Conservation (phyloP, 495 filamentous ascomycete species). For the Friedmanniomyces simplex region DNA sequence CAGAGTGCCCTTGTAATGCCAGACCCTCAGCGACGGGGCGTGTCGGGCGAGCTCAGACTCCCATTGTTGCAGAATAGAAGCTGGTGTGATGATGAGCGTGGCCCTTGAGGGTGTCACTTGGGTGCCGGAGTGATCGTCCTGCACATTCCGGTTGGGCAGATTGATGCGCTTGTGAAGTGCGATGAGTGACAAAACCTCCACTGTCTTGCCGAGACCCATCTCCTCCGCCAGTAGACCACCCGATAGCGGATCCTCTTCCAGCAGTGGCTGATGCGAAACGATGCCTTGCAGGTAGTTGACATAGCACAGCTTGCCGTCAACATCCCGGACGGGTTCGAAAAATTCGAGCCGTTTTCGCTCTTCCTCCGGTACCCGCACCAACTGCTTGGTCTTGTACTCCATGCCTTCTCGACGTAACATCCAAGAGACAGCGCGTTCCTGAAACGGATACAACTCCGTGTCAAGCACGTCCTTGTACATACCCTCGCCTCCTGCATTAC, state of each 20-base stretch:
- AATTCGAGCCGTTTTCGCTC: conserved; percentile 25
- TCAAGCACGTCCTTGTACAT: conserved; percentile 34
- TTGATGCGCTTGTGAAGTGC: conserved; percentile 41
- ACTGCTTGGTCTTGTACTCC: conserved; percentile 1
- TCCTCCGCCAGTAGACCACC: conserved; percentile 80
- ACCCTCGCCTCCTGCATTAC: conserved; percentile 32
- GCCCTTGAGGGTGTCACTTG: conserved; percentile 43
- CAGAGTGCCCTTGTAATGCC: conserved; percentile 34
- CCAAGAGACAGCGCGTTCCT: conserved; percentile 62
- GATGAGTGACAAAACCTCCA: conserved; percentile 75
- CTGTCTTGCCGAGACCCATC: conserved; percentile 93
- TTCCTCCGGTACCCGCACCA: neutral
- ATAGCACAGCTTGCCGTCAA: conserved; percentile 42
- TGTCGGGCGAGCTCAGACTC: conserved; percentile 64
- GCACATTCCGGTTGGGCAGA: conserved; percentile 25
- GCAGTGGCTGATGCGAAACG: conserved; percentile 40
- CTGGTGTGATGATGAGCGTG: conserved; percentile 81
- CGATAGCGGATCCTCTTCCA: conserved; percentile 28
- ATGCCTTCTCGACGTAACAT: conserved; percentile 49
- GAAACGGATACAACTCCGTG: conserved; percentile 58
- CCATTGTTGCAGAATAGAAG: conserved; percentile 79
- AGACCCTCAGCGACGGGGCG: conserved; percentile 47
- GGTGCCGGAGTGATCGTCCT: conserved; percentile 27
- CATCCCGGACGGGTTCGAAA: conserved; percentile 34
- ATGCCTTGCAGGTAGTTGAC: conserved; percentile 57